These are phyloP conservation scores for Schizosaccharomyces japonicus DNA, from an alignment of 805 yeast species.

Conservation along the genomic window DNA sequence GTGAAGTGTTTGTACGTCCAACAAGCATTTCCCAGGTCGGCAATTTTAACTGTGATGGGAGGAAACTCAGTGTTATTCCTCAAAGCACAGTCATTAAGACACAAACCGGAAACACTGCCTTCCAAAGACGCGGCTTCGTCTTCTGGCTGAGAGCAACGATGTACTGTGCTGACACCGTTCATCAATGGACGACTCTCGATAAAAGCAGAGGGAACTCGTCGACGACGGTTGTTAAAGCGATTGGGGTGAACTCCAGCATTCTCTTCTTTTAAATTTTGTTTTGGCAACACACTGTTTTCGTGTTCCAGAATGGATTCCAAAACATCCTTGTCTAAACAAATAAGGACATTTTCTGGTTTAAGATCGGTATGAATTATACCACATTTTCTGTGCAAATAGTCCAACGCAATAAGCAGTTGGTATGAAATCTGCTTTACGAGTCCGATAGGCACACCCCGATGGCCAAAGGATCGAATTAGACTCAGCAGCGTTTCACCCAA, in stretches of 20 bases:
- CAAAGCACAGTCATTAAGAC: neutral
- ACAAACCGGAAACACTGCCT: neutral
- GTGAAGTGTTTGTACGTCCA: conserved; percentile 63
- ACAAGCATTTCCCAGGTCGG: conserved; percentile 84
- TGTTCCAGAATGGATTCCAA: neutral
- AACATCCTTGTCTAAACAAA: conserved; percentile 49
- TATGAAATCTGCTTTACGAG: conserved; percentile 64
- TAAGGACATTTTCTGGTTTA: conserved; percentile 52
- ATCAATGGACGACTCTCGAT: no score
- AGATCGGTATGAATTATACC: conserved; percentile 56
- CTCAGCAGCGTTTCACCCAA: conserved; percentile 82
- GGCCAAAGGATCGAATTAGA: conserved; percentile 51
- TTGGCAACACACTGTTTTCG: neutral
- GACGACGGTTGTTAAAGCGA: neutral
- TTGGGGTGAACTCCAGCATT: neutral
- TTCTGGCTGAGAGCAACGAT: no score
- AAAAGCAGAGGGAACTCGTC: neutral
- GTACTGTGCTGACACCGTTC: no score
- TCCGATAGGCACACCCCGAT: conserved; percentile 53
- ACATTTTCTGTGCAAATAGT: conserved; percentile 45
- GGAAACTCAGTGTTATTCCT: neutral
- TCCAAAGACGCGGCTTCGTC: no score
- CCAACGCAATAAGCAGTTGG: conserved; percentile 49
- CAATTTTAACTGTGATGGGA: conserved; percentile 66
- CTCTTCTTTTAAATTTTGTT: neutral